These are phyloP conservation scores for Mimosa bimucronata DNA, from an alignment of 306 rosid genomes.

Conservation along the genomic window DNA sequence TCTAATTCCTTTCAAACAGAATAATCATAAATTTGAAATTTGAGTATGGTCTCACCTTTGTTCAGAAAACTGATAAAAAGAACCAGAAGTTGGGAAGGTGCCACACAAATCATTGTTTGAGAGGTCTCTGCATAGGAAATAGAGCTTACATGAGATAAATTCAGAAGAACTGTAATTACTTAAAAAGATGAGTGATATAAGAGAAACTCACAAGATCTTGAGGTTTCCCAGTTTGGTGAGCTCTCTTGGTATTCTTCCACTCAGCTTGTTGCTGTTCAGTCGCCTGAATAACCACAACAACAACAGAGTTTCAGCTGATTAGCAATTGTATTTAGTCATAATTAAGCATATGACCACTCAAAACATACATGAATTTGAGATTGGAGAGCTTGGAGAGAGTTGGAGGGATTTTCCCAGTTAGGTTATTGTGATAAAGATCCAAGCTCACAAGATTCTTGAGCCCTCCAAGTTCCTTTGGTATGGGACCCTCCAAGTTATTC, in stretches of 20 bases:
- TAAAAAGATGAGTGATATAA: background rate
- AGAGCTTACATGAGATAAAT: no score
- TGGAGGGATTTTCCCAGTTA: slow-evolving; percentile 66
- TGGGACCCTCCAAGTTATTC: slow-evolving; percentile 68
- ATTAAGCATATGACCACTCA: no score
- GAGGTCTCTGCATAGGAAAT: slow-evolving; percentile 77
- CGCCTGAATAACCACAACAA: slow-evolving; percentile 55
- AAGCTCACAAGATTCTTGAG: slow-evolving; percentile 75
- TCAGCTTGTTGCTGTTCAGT: slow-evolving; percentile 69
- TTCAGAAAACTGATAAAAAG: slow-evolving; percentile 74
- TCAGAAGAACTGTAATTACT: no score
- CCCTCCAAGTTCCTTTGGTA: slow-evolving; percentile 74
- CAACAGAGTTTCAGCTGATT: background rate
- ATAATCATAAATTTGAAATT: background rate
- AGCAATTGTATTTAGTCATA: background rate
- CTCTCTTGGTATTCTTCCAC: slow-evolving; percentile 75
- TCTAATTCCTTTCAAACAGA: no score
- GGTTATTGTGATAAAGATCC: slow-evolving; percentile 81
- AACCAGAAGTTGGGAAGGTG: slow-evolving; percentile 71
- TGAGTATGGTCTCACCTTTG: slow-evolving; percentile 50
- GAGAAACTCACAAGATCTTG: slow-evolving; percentile 65
- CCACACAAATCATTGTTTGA: slow-evolving; percentile 84
- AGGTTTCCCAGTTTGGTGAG: slow-evolving; percentile 73
- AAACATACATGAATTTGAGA: slow-evolving; percentile 79
- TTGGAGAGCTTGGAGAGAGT: slow-evolving; percentile 71